Conservation (phyloP, 495 filamentous ascomycete genomes). For the Hypoxylon subgilvum region DNA sequence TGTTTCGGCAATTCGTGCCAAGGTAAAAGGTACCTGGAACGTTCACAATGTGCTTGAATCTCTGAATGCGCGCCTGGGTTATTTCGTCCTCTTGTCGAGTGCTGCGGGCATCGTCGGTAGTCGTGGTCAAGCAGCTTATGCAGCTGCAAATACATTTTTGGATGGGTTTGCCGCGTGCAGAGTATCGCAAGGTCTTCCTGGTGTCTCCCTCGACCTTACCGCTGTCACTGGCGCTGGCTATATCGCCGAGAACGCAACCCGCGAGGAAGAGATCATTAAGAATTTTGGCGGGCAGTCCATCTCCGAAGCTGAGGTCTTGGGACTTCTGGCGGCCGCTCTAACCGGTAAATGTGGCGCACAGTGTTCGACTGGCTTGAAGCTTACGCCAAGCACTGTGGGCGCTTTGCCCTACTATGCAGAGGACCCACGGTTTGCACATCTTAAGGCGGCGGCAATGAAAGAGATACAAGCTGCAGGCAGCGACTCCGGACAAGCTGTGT, state of each 20-base stretch:
- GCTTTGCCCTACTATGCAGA: constrained; percentile 32
- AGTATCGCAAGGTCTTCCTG: constrained; percentile 44
- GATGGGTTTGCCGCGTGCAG: constrained; percentile 48
- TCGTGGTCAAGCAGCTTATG: constrained; percentile 63
- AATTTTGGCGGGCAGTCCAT: constrained; percentile 34
- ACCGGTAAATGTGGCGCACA: constrained; percentile 29
- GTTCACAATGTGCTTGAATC: constrained; percentile 43
- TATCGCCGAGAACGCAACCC: constrained; percentile 29
- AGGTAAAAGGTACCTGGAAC: constrained; percentile 48
- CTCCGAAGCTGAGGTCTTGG: constrained; percentile 29
- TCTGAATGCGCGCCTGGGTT: constrained; percentile 54
- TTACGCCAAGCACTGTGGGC: constrained; percentile 21
- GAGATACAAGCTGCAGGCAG: constrained; percentile 33
- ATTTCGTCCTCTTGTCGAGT: constrained; percentile 62
- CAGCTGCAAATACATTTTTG: constrained; percentile 65
- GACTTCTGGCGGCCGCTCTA: constrained; percentile 26
- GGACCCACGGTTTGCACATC: constrained; percentile 31
- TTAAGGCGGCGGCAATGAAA: constrained; percentile 21
- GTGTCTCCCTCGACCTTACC: constrained; percentile 38
- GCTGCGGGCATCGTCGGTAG: constrained; percentile 54
- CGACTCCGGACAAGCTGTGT: constrained; percentile 13
- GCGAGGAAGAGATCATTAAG: constrained; percentile 29
- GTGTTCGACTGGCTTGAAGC: constrained; percentile 33
- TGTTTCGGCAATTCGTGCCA: constrained; percentile 44
- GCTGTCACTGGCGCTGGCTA: constrained; percentile 40